A percentile compares a stretch with the other conserved stretches of the same genome.
phyloP scores from a whole-genome alignment of 2,329 filamentous ascomycete genomes.

The Paraconiothyrium sp. region DNA sequence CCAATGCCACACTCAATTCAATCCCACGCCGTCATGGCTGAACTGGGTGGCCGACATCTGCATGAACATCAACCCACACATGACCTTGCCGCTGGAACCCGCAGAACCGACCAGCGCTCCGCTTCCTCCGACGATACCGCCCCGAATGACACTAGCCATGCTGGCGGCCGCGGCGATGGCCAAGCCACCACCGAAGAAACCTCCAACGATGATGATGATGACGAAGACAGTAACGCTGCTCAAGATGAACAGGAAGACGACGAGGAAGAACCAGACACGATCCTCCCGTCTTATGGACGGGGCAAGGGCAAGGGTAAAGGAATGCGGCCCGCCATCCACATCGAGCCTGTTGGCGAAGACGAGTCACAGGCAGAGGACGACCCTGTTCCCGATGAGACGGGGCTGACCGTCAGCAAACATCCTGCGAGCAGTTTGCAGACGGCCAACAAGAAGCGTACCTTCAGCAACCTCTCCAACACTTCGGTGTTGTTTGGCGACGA shows the following conservation, averaged over 20 bases:
- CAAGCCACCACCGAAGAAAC: slow-evolving; percentile 41
- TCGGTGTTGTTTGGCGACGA: slow-evolving; percentile 50
- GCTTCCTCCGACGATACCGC: slow-evolving; percentile 29
- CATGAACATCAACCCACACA: slow-evolving; percentile 42
- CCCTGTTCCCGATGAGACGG: slow-evolving; percentile 37
- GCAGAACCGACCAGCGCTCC: slow-evolving; percentile 35
- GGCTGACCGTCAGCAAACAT: slow-evolving; percentile 41
- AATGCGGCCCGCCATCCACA: slow-evolving; percentile 47
- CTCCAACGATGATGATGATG: slow-evolving; percentile 47
- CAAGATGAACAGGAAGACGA: slow-evolving; percentile 46
- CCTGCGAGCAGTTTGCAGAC: slow-evolving; percentile 39
- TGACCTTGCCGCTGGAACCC: slow-evolving; percentile 30
- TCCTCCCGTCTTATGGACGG: slow-evolving; percentile 46
- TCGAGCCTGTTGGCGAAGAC: slow-evolving; percentile 44
- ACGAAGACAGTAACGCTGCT: slow-evolving; percentile 44
- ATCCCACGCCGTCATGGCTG: slow-evolving; percentile 33
- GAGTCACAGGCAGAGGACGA: slow-evolving; percentile 45
- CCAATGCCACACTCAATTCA: slow-evolving; percentile 42
- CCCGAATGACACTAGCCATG: slow-evolving; percentile 32
- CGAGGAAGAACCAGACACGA: slow-evolving; percentile 44
- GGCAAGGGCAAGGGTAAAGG: slow-evolving; percentile 47
- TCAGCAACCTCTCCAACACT: slow-evolving; percentile 51
- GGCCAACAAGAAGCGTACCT: slow-evolving; percentile 50
- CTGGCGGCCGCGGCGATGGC: slow-evolving; percentile 35
- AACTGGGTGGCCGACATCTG: slow-evolving; percentile 41